Base-by-base conservation (phyloP, 179 eudicot species). In the Corrigiola litoralis region DNA sequence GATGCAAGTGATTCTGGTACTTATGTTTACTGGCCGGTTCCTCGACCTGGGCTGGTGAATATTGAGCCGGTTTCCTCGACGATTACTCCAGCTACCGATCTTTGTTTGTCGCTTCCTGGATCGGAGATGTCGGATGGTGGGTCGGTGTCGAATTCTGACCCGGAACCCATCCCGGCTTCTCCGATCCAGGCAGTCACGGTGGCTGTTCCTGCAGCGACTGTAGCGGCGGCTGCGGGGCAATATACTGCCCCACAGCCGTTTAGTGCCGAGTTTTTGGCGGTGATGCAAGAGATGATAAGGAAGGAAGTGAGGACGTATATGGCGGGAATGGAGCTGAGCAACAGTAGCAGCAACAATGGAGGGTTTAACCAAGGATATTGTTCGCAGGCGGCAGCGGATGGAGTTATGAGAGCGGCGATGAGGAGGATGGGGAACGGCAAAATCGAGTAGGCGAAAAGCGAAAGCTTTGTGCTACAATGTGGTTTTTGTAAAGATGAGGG, bases 241-340 rank as follows among this genome's bases (percentile, higher is more conserved):
- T 23, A 34, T 14, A 24, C 68, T 36, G 52, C 11, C 1, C 34
- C 58, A 27, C 3, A 40, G 42, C 31, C 51, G 52, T 76, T 73
- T 38, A 80, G 61, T 24, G 24, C 71, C n/a, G 81, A 73, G 66
- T 80, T 80, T 60, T 24, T 80, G 60, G 71, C 76, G 62, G 73
- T 70, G 69, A 80, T 76, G 84, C 71, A 80, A 59, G 74, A 77
- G 58, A 80, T 80, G 80, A 71, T 76, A n/a, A 80, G 58, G 66
- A 76, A 62, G 21, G 84, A 80, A 46, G 81, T 80, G 52, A 69
- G 74, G 74, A 80, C 68, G 53, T 80, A 80, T 50, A 80, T 80
- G 84, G 67, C 67, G 44, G 84, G 78, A 24, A 3, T 72, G 17
- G 80, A 76, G 56, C 71, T 63, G 11, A 74, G 14, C 34, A 40